Base-by-base conservation (phyloP, 805 yeast genomes). In the Myxozyma lipomycoides region DNA sequence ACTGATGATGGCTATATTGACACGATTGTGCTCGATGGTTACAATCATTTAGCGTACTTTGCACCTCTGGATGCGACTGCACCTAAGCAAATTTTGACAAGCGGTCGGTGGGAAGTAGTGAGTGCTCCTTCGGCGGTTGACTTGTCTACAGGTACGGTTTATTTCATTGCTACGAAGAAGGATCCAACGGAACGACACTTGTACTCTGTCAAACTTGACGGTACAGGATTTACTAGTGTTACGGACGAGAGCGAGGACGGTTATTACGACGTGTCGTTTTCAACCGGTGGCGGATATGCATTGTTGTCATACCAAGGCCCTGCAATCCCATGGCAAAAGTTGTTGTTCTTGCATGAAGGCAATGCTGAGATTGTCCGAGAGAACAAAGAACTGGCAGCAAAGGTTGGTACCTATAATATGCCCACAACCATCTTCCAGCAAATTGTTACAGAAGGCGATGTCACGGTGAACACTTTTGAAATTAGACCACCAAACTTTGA, bases 101-200 rank as follows among this genome's bases (percentile, higher is more conserved):
- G 67, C 2, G 98, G 98, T 4, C 69, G 76, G 0, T 93, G 96
- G 95, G 98, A 93, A 67, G 95, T 93, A n/a, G 84, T 78, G 24
- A 77, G 73, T 54, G 90, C 87, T 1, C 81, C 84, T 1, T 71
- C 83, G 1, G 61, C 68, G 2, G 67, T 68, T 32, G 72, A 68
- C 53, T 73, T 77, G 37, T 77, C 78, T 35, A 65, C 72, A 10
- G 82, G 84, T 63, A 59, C 59, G 4, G 73, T 81, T 2, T 84
- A 81, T 65, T 93, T 81, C 65, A 63, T 81, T 5, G 83, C 91
- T 3, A 87, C 98, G 0, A 78, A 79, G 63, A 81, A 80, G 56
- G 81, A 90, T 1, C 81, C 96, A 0, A 79, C 81, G 19, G 96
- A 93, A 66, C 77, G 96, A 67, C 96, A 90, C 62, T 64, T 93